Evolutionary conservation across 257 asterid genomes (phyloP), one percentile per base, ranked within the genome.

Genomic region (Verbena officinalis): DNA sequence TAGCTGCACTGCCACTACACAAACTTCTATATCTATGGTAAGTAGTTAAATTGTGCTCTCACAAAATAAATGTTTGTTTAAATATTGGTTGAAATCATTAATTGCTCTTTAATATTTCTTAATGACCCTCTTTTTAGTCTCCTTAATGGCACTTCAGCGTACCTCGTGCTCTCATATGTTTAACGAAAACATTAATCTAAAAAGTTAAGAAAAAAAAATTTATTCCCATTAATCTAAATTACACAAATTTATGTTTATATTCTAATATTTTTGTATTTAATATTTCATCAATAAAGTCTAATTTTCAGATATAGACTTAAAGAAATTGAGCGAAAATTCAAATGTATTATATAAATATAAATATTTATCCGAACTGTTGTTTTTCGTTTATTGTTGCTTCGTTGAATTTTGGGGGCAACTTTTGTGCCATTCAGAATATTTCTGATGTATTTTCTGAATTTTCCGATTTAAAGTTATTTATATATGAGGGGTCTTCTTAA

Each of bases 101-200:
- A 39, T 58, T 36, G 50, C 13, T 4, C 64, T 59, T 39, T 10
- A 59, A 59, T 40, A 59, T 17, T 27, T 27, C 42, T 46, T 46
- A 17, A 46, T 15, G 5, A 44, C 5, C 40, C 11, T 36, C 36
- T 24, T 52, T 54, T 10, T 54, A 24, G 22, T 45, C 1, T 57
- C 48, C 48, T 57, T 36, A 16, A 38, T 57, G 33, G 48, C 62
- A 14, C 34, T 23, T 51, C 36, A 51, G 19, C 13, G 30, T 49
- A 52, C 38, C 58, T 22, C 27, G 38, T 54, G 59, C 39, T 53
- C 19, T 5, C 19, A 10, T 13, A 14, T 53, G 12, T 5, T 23
- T 11, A 24, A 53, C 5, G 5, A 23, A 53, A 19, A 49, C 55
- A 51, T 23, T 51, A 5, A 16, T 16, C 12, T 16, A 45, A 45